Base-by-base conservation (phyloP, 2,329 filamentous ascomycete genomes). In the Orbilia quercus region DNA sequence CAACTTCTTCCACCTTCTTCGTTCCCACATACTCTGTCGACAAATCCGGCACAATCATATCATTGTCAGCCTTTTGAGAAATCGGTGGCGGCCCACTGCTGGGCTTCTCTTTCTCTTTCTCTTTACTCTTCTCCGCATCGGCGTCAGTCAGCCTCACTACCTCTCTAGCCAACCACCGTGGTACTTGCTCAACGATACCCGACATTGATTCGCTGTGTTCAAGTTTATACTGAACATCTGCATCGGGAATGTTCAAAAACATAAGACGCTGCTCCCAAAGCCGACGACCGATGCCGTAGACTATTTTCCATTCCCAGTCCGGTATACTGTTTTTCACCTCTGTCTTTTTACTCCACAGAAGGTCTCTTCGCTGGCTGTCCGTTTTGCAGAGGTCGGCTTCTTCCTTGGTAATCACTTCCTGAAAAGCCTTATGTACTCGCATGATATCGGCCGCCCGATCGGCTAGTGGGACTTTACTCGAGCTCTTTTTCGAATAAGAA, bases 351-450 rank as follows among this genome's bases (percentile, higher is more conserved):
- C 45, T 62, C 69, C 69, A 73, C 23, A 73, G 22, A 1, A 66
- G 44, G 34, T 60, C 54, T 1, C 60, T 38, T 7, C 48, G 14
- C 25, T 73, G 22, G 11, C 22, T 31, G 28, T 73, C 69, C 3
- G 31, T 53, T 6, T 31, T 45, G 25, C 54, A 44, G n/a, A 34
- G 36, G 7, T 53, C 54, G 7, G 42, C 18, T 34, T 63, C 25
- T 18, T 54, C 48, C n/a, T 25, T 54, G 6, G 45, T 38, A 12
- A 58, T 44, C 1, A 36, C 45, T 0, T 7, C n/a, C 12, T 38
- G 23, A 25, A 72, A 63, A 3, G 67, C 67, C 12, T 48, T 34
- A 28, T 64, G 51, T n/a, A 72, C 44, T 45, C 31, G 54, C 9
- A 48, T 23, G 9, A 64, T 53, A 6, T 45, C 23, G n/a, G 31